Base-by-base conservation (phyloP, 2,329 filamentous ascomycete genomes). In the Fusarium papillatum region DNA sequence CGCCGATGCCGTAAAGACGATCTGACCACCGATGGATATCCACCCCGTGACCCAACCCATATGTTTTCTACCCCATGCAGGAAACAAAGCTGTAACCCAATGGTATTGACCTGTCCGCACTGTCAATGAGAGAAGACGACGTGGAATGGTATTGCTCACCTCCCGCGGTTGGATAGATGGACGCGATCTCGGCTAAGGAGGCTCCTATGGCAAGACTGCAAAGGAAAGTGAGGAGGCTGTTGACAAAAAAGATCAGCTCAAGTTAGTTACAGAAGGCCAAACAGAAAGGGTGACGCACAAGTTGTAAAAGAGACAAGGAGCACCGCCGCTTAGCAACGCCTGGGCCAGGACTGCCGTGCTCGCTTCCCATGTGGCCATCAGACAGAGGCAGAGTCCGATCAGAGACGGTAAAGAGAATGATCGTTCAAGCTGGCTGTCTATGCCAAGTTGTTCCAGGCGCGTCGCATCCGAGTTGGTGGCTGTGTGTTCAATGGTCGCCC, bases 301-400 rank as follows among this genome's bases (percentile, higher is more conserved):
- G 14, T 77, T 77, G 31, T 85, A 87, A 57, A 88, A 86, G 1
- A 87, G 76, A 71, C 85, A 87, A 3, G 86, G 86, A 1, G 87
- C 85, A 29, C 87, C 87, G 0, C 87, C 87, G 57, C 83, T 86
- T 3, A 82, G 81, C 34, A 88, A 74, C 2, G 86, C 87, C 6
- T 82, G 82, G 4, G 85, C 83, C 9, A 89, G 82, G 8, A 88
- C 87, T 2, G 84, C 85, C 0, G 85, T 85, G 3, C 88, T 76
- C 1, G 87, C 87, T 66, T 89, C 87, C 87, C 87, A 89, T 13
- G 87, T 88, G 41, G 84, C 87, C 86, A 88, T 88, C 57, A 89
- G 80, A 59, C 86, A 88, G 8, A 88, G 78, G 60, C 86, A 85
- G 7, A 89, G 78, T 4, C 83, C 82, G 17, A 83, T 83, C 5